Evolutionary conservation across 2,329 filamentous ascomycete genomes (phyloP).

Genomic region (Xylariaceae sp.): DNA sequence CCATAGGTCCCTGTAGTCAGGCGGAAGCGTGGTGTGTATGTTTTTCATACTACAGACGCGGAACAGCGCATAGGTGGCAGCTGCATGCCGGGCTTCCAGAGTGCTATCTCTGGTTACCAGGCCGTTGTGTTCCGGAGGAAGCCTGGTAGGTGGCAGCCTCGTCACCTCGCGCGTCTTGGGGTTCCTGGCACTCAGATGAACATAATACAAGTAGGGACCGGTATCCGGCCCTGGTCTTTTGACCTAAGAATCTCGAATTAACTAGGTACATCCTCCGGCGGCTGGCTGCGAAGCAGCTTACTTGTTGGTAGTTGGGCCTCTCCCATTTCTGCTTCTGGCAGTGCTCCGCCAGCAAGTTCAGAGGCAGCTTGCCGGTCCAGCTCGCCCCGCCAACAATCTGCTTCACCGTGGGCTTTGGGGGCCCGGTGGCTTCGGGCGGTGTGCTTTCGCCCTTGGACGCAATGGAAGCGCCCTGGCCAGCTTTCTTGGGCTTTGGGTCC

Average conservation of each 20-base stretch:
- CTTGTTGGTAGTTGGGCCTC: constrained; percentile 83
- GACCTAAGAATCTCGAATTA: constrained; percentile 29
- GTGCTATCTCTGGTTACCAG: constrained; percentile 69
- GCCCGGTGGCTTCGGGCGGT: constrained; percentile 30
- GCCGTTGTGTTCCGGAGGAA: constrained; percentile 69
- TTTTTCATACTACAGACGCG: constrained; percentile 94
- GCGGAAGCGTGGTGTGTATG: constrained; percentile 87
- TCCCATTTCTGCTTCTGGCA: constrained; percentile 96
- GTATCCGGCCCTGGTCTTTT: constrained; percentile 46
- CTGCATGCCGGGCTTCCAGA: constrained; percentile 87
- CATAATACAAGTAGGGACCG: constrained; percentile 62
- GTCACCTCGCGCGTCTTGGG: constrained; percentile 73
- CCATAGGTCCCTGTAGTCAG: constrained; percentile 84
- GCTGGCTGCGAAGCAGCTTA: constrained; percentile 28
- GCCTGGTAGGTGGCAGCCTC: constrained; percentile 71
- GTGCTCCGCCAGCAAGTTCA: constrained; percentile 88
- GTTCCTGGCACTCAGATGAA: constrained; percentile 69
- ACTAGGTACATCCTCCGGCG: constrained; percentile 13
- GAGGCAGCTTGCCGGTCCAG: constrained; percentile 94
- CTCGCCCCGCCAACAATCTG: constrained; percentile 89
- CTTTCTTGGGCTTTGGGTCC: constrained; percentile 39
- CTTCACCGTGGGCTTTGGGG: constrained; percentile 57
- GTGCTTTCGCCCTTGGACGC: constrained; percentile 15
- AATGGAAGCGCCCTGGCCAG: constrained; percentile 16
- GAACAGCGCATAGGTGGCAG: constrained; percentile 85